Evolutionary conservation across 2,329 filamentous ascomycete species (phyloP).

Genomic region (Fusarium nodosum): DNA sequence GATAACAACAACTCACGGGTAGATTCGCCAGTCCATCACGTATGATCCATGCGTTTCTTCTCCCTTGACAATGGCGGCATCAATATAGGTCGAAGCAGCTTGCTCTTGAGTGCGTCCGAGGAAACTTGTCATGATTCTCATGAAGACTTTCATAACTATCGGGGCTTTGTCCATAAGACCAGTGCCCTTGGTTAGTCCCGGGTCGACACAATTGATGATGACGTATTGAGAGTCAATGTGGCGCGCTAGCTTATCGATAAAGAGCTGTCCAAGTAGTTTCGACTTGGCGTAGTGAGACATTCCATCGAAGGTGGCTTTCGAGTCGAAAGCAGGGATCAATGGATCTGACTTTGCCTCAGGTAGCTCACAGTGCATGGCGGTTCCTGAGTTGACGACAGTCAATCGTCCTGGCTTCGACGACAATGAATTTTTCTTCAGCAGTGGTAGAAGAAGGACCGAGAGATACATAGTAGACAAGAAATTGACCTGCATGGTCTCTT

Average conservation of each 20-base stretch:
- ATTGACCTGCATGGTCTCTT: constrained; percentile 16
- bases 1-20: neutral
- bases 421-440: neutral
- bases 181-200: constrained; percentile 12
- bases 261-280: neutral
- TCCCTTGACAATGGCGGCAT: neutral
- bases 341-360: constrained; percentile 4
- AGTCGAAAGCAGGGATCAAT: neutral
- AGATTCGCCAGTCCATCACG: constrained; percentile 17
- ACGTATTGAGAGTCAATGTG: neutral
- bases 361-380: neutral
- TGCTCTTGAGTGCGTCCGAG: neutral
- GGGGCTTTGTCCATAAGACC: neutral
- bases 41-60: constrained; percentile 10
- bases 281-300: constrained; percentile 6
- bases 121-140: neutral
- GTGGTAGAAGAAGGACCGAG: neutral
- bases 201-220: constrained; percentile 14
- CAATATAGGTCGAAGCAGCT: neutral
- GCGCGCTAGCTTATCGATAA: constrained; percentile 10
- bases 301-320: neutral
- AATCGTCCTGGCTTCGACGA: neutral
- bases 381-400: constrained; percentile 7
- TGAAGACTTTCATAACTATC: neutral
- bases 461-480: constrained; percentile 16